Base-by-base conservation (phyloP, 305 asterid species). In the Fraxinus nigra region DNA sequence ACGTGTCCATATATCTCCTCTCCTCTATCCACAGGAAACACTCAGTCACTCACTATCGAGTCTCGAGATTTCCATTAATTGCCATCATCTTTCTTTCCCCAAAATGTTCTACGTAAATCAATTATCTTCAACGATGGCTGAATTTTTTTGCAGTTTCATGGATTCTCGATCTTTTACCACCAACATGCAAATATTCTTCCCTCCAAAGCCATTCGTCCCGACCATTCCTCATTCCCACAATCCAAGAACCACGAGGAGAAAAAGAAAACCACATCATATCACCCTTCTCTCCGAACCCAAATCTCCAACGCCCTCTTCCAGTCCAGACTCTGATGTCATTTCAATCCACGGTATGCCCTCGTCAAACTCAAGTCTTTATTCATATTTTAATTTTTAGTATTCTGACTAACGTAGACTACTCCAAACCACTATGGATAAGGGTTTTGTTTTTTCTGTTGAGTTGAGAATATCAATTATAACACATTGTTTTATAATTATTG, bases 271-370 rank as follows among this genome's bases (percentile, higher is more conserved):
- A 33, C 84, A 78, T 82, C 90, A 80, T 20, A 80, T 87, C 79
- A 80, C 83, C 22, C 85, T 87, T 48, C 78, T 85, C 61, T 85
- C 82, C 78, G 82, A 67, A 35, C 83, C 90, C 74, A 86, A 88
- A 77, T 83, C 92, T 2, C 77, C 87, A 5, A 35, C 80, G 33
- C 35, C 84, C 37, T 74, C 80, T 46, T 82, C 88, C 22, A 7
- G 75, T 63, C 54, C 86, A 75, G 79, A 84, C 4, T 18, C 87
- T 73, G 93, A 88, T 83, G 77, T 94, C 74, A 79, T 93, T 87
- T 87, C 96, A 38, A 89, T 89, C 77, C 92, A 90, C 78, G 96
- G 98, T 93, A 87, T 46, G 79, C 76, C 69, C 63, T 33, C n/a
- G 74, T 67, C 20, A 28, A 61, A 20, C 14, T 20, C 72, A 61